Evolutionary conservation across 176 grass and related monocot genomes (phyloP).

Genomic region (Melocanna baccifera): DNA sequence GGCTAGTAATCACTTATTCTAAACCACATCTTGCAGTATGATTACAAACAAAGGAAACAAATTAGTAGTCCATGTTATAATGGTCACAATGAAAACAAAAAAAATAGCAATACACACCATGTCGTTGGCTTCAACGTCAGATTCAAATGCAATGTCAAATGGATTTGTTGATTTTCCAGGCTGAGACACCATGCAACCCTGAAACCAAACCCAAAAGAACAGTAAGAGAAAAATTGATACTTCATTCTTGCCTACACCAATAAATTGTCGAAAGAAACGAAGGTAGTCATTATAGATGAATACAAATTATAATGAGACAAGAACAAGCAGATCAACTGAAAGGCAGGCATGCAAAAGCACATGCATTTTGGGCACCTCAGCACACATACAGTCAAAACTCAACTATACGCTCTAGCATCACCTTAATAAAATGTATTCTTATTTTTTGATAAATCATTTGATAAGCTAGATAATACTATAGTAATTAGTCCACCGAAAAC

Average conservation of each 20-base stretch:
- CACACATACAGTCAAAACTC: background rate
- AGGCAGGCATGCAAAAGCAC: background rate
- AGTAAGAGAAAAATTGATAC: background rate
- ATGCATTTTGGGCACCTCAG: background rate
- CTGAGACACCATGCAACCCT: conserved; percentile 45
- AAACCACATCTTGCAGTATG: background rate
- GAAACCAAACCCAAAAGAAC: conserved; percentile 37
- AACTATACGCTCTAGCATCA: background rate
- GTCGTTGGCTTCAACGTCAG: conserved; percentile 31
- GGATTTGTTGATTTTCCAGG: conserved; percentile 71
- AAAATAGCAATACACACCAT: conserved; percentile 40
- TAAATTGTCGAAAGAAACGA: background rate
- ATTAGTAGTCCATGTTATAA: background rate
- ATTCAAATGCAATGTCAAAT: conserved; percentile 74
- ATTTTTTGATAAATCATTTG: background rate
- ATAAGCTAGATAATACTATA: background rate
- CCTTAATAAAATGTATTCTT: background rate
- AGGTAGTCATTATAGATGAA: background rate
- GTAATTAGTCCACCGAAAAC: background rate
- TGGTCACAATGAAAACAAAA: background rate
- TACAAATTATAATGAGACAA: background rate
- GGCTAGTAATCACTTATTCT: background rate
- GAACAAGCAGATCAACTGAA: background rate
- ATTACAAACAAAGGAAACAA: conserved; percentile 10
- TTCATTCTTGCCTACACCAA: background rate